Base-by-base conservation (phyloP, 345 rosid species). In the Salix arbutifolia region DNA sequence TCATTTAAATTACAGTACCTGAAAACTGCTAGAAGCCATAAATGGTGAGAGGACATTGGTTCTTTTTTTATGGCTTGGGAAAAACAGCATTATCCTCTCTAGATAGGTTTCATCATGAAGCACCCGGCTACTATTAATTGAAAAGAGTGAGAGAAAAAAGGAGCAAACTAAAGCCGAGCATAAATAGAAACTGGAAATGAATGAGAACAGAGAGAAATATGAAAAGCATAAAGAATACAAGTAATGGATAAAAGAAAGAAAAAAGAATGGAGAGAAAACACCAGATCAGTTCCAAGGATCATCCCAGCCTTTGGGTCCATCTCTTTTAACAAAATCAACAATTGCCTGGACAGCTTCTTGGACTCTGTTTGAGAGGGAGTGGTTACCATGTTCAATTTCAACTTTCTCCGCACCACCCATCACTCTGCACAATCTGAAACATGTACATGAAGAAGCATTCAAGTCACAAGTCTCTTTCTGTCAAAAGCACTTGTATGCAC, bases 371-470 rank as follows among this genome's bases (percentile, higher is more conserved):
- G 97, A 96, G 18, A 93, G 96, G 12, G 99, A 91, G 85, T 96
- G 99, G 76, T 91, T 93, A 74, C 98, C 97, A 73, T 93, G 89
- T 65, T 93, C 97, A 44, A 96, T 88, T 86, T 90, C 94, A 46
- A 89, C 91, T 83, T 82, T 96, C 88, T 91, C 98, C 60, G 95
- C 99, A 25, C 98, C 97, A n/a, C 98, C 99, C 94, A 96, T 79
- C 46, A 94, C 97, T 88, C 80, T 90, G 84, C 99, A 89, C 81
- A 96, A 74, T 79, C 99, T 96, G 90, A 78, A 79, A 16, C 11
- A 48, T 71, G 38, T 37, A 66, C 35, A 65, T 60, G 67, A 31
- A 46, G 12, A 4, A 53, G 31, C 77, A 78, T 8, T 71, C 35
- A 48, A 56, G n/a, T 13, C 11, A 42, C 8, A 25, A 10, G 14